phyloP scores from a whole-genome alignment of 2,329 filamentous ascomycete genomes.

The Escovopsis weberi region DNA sequence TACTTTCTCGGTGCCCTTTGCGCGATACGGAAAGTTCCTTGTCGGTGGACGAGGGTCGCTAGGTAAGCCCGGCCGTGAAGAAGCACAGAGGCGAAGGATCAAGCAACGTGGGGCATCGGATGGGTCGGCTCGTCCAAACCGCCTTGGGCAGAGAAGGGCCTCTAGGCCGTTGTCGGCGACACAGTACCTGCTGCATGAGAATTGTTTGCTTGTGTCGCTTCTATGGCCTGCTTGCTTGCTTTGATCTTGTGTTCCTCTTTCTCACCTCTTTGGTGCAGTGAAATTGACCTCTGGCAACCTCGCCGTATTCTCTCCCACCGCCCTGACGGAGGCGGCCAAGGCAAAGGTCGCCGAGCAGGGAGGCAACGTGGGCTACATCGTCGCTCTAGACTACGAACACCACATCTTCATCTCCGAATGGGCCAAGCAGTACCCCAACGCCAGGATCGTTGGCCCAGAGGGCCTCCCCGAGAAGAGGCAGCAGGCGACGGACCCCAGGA shows the following conservation, averaged over 20 bases:
- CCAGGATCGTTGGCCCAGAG: slow-evolving; percentile 68
- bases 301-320: slow-evolving; percentile 84
- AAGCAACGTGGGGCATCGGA: too few species aligned
- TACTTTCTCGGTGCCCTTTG: slow-evolving; percentile 72
- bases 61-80: slow-evolving; percentile 23
- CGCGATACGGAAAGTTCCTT: slow-evolving; percentile 63
- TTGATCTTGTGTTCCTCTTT: background rate
- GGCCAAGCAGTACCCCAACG: slow-evolving; percentile 63
- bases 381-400: slow-evolving; percentile 82
- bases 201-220: background rate
- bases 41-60: slow-evolving; percentile 80
- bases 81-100: too few species aligned
- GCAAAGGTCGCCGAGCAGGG: slow-evolving; percentile 48
- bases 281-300: slow-evolving; percentile 63
- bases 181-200: too few species aligned
- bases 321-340: slow-evolving; percentile 61
- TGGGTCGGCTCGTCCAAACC: too few species aligned
- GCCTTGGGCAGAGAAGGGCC: too few species aligned
- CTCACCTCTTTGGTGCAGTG: slow-evolving; percentile 32
- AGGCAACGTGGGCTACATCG: slow-evolving; percentile 65
- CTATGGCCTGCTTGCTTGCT: background rate
- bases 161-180: too few species aligned
- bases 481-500: slow-evolving; percentile 29
- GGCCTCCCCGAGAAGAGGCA: slow-evolving; percentile 73
- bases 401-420: slow-evolving; percentile 87